Percentiles rank a stretch among this genome's conserved stretches.
Conservation (phyloP, 306 rosid genomes). For the Phaseolus lunatus region DNA sequence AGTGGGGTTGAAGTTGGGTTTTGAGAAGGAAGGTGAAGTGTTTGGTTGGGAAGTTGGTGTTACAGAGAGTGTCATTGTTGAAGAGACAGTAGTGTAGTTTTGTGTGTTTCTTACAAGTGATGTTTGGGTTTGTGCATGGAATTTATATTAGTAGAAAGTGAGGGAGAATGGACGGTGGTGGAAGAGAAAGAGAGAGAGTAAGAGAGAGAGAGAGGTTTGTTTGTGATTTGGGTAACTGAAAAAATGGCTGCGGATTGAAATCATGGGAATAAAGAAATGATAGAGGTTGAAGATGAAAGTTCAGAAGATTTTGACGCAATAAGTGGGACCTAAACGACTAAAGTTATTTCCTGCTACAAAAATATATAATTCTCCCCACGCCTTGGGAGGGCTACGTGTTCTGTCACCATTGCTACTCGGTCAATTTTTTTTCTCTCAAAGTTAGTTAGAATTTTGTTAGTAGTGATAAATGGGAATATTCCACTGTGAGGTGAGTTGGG, state of each 20-base stretch:
- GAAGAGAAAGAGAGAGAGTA: neutral
- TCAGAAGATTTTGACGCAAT: slow-evolving; percentile 11
- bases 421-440: neutral
- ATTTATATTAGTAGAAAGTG: slow-evolving; percentile 14
- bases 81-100: neutral
- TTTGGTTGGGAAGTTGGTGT: slow-evolving; percentile 32
- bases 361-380: neutral
- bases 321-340: slow-evolving; percentile 7
- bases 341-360: neutral
- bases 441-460: neutral
- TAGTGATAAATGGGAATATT: neutral
- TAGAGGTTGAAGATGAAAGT: neutral
- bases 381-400: neutral
- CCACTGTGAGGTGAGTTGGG: neutral
- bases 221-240: slow-evolving; percentile 1
- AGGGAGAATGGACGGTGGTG: slow-evolving; percentile 51
- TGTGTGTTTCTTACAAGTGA: neutral
- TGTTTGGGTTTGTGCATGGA: slow-evolving; percentile 23
- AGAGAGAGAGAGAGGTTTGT: neutral
- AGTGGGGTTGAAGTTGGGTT: slow-evolving; percentile 3
- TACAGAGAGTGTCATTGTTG: slow-evolving; percentile 28
- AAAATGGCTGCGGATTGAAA: slow-evolving; percentile 41
- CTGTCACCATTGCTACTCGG: neutral
- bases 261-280: slow-evolving; percentile 4
- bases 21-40: slow-evolving; percentile 1